These are phyloP conservation scores for Narthecium ossifragum DNA, from an alignment of 106 monocot genomes.

Conservation along the genomic window DNA sequence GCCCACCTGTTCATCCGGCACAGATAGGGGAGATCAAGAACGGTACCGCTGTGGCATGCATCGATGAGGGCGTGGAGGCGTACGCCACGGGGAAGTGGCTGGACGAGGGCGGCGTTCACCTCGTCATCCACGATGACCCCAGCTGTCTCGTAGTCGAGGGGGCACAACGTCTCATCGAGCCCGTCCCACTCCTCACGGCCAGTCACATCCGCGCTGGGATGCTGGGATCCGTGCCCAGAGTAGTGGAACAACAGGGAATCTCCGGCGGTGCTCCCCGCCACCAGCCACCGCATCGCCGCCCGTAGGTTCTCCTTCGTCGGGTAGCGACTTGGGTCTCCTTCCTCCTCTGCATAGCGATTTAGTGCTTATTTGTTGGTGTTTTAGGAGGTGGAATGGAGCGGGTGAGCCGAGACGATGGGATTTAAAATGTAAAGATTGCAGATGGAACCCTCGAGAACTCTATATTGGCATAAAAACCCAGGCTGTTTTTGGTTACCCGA, in stretches of 20 bases:
- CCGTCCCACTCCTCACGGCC: constrained; percentile 76
- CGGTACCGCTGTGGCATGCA: constrained; percentile 85
- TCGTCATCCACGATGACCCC: constrained; percentile 80
- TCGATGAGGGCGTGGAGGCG: constrained; percentile 84
- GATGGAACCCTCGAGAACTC: too few relatives aligned
- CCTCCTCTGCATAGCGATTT: constrained; percentile 31
- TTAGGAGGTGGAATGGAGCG: not conserved
- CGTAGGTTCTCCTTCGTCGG: constrained; percentile 67
- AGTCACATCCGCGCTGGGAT: constrained; percentile 24
- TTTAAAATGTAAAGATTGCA: not conserved
- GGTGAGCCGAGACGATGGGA: too few relatives aligned
- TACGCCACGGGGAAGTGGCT: constrained; percentile 45
- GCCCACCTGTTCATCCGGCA: constrained; percentile 63
- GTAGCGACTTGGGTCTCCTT: constrained; percentile 22
- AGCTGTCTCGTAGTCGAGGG: constrained; percentile 59
- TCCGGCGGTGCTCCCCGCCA: constrained; percentile 34
- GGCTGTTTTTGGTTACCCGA: too few relatives aligned
- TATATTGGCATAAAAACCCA: too few relatives aligned
- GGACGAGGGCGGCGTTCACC: constrained; percentile 58
- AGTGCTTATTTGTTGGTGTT: not conserved
- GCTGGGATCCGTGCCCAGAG: constrained; percentile 84
- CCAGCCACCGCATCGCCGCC: constrained; percentile 77
- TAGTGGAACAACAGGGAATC: constrained; percentile 92
- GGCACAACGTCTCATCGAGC: constrained; percentile 80
- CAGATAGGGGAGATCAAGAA: constrained; percentile 69